Conservation (phyloP, 2,329 filamentous ascomycete genomes). For the Leptographium radiaticola region DNA sequence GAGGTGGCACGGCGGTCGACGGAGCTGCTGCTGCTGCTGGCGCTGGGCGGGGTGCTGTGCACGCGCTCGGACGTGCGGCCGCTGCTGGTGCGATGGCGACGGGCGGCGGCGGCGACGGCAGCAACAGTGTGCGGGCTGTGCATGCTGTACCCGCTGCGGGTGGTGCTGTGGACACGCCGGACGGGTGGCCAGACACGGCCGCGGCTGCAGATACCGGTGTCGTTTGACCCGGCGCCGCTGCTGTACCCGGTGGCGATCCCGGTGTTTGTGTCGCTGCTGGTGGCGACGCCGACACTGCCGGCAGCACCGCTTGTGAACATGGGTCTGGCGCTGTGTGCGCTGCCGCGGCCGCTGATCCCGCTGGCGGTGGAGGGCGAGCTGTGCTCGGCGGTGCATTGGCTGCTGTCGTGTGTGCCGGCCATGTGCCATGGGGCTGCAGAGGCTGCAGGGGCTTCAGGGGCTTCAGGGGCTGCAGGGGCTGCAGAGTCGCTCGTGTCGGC, state of each 20-base stretch:
- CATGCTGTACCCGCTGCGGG: slow-evolving; percentile 45
- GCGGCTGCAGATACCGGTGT: slow-evolving; percentile 44
- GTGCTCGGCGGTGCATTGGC: slow-evolving; percentile 64
- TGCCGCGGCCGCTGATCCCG: slow-evolving; percentile 63
- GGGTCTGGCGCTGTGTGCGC: slow-evolving; percentile 63
- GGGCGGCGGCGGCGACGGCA: slow-evolving; percentile 29
- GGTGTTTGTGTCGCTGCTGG: slow-evolving; percentile 60
- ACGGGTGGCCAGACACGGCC: neutral
- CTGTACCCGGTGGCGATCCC: slow-evolving; percentile 73
- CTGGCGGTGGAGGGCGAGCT: slow-evolving; percentile 41
- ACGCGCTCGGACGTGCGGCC: slow-evolving; percentile 32
- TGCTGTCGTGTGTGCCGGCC: slow-evolving; percentile 58
- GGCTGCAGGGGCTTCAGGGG: slow-evolving; percentile 24
- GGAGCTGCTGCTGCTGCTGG: slow-evolving; percentile 38
- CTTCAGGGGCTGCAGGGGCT: slow-evolving; percentile 15
- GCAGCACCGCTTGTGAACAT: slow-evolving; percentile 40
- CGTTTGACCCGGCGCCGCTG: slow-evolving; percentile 87
- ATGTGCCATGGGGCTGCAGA: slow-evolving; percentile 13
- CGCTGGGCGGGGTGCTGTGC: slow-evolving; percentile 34
- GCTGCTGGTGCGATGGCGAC: slow-evolving; percentile 30
- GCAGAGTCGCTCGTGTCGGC: slow-evolving; percentile 12
- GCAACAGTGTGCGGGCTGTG: slow-evolving; percentile 27
- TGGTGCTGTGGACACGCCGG: slow-evolving; percentile 32
- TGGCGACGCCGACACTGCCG: slow-evolving; percentile 54
- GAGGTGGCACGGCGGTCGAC: slow-evolving; percentile 38